Base-by-base conservation (phyloP, 2,329 filamentous ascomycete species). In the Fusarium annulatum region DNA sequence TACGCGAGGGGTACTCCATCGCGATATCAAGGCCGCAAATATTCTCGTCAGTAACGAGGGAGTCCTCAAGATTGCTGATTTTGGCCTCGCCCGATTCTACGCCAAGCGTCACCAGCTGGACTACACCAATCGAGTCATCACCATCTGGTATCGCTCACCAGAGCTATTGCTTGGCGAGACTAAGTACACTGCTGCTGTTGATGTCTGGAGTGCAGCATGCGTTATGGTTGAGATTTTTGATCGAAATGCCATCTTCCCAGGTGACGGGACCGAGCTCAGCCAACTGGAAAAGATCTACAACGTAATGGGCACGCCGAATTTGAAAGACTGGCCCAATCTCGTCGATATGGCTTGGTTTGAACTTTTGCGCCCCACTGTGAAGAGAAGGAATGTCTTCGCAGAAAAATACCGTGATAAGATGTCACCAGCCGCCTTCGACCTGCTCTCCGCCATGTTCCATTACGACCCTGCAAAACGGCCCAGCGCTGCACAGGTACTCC, bases 291-390 rank as follows among this genome's bases (percentile, higher is more conserved):
- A 97, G 83, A 96, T 99, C n/a, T 98, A 98, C 83, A 92, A 92
- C 57, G 88, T 97, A 9, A 88, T 99, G 51, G 96, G 96, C 55
- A 98, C 96, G 0, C 96, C 96, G 0, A 97, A 91, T 46, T 89
- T 90, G 63, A 86, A 87, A 39, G 93, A 97, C 36, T 99, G 97
- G 97, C 95, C 96, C 3, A 92, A 91, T 14, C 89, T 98, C 26
- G 88, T 93, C n/a, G 93, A 98, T 64, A 96, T 98, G 91, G 94
- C 96, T 16, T 99, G 96, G 96, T 98, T 97, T 79, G 94, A 97
- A 81, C 89, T 99, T 21, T 88, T 99, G 73, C 89, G 95, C 19
- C 95, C 96, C 3, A 90, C 89, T 3, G 91, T 93, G 73, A 91
- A 92, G 69, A 90, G 91, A 72, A 89, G 90, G 45, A 93, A 90